A percentile compares a stretch with the other conserved stretches of the same genome.
These are phyloP conservation scores for Gentiana dahurica DNA, from an alignment of 257 asterid species.

Conservation along the genomic window DNA sequence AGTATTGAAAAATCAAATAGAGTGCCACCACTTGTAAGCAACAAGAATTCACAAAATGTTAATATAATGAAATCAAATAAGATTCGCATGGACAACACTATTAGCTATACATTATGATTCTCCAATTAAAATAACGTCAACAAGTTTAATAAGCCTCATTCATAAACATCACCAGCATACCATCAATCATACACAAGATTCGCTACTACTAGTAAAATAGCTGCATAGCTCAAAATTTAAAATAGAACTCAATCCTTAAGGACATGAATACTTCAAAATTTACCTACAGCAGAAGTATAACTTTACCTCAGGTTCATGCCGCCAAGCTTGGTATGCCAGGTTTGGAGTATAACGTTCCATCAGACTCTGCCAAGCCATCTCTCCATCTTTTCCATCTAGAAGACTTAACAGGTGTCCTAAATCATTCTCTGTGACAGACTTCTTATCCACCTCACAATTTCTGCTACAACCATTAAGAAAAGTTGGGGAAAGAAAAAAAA, in stretches of 20 bases:
- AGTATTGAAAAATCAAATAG: no score
- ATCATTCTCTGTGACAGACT: conserved; percentile 49
- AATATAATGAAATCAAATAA: no score
- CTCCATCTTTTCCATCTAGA: conserved; percentile 56
- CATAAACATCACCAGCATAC: no score
- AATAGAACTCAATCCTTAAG: conserved; percentile 9
- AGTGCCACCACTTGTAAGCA: no score
- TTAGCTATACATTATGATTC: no score
- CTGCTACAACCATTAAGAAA: conserved; percentile 4
- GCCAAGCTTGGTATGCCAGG: conserved; percentile 91
- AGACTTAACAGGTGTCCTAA: conserved; percentile 55
- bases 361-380: conserved; percentile 77
- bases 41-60: no score
- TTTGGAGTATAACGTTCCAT: conserved; percentile 82
- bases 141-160: no score
- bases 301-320: conserved; percentile 74
- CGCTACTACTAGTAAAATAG: no score
- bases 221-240: conserved; percentile 23
- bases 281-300: conserved; percentile 2
- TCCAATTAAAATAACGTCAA: no score
- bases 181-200: no score
- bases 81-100: no score
- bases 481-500: no score
- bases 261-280: not conserved
- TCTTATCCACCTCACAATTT: conserved; percentile 26